Percentiles rank a stretch among this genome's conserved stretches.
phyloP scores from a whole-genome alignment of 495 filamentous ascomycete genomes.

The Aspergillus steynii region DNA sequence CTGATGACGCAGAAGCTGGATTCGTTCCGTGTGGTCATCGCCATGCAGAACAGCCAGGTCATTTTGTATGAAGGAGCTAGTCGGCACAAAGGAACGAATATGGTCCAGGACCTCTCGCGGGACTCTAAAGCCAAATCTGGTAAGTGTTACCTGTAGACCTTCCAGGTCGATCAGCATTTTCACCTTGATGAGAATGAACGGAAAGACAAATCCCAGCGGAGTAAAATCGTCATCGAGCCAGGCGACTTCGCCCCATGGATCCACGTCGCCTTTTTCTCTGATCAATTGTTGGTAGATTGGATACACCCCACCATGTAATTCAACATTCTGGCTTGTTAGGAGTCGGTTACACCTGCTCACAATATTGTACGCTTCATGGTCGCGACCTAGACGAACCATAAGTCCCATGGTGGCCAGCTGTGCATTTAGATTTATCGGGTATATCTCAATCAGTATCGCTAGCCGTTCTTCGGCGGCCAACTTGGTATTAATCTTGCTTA shows the following conservation, averaged over 20 bases:
- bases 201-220: not conserved
- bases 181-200: not conserved
- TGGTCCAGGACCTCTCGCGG: not conserved
- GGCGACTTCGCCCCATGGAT: not conserved
- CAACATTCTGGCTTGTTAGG: no score
- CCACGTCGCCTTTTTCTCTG: not conserved
- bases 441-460: not conserved
- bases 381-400: not conserved
- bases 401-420: not conserved
- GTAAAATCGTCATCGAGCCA: not conserved
- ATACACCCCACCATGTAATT: no score
- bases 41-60: not conserved
- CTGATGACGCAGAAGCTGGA: not conserved
- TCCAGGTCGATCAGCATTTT: not conserved
- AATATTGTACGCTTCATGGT: not conserved
- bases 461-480: not conserved
- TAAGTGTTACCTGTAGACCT: not conserved
- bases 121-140: not conserved
- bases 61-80: not conserved
- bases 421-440: not conserved
- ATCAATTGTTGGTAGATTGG: not conserved
- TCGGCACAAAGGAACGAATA: not conserved
- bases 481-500: not conserved
- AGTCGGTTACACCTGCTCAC: not conserved
- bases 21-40: not conserved